These are phyloP conservation scores for Monilinia laxa DNA, from an alignment of 2,329 filamentous ascomycete genomes.

Conservation along the genomic window DNA sequence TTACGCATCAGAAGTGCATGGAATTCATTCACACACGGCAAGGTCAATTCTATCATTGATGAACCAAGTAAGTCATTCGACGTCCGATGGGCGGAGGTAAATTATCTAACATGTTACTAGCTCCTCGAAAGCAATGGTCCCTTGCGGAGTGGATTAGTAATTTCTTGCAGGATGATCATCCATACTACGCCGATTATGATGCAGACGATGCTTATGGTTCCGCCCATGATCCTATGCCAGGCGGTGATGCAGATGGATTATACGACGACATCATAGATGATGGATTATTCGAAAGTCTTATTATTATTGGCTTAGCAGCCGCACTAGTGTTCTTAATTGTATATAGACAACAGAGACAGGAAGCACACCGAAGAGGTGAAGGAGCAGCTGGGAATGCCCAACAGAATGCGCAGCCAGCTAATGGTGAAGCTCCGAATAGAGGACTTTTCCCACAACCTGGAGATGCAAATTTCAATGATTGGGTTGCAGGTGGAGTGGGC, in stretches of 20 bases:
- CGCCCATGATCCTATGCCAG: constrained; percentile 56
- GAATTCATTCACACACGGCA: constrained; percentile 90
- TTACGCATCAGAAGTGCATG: constrained; percentile 83
- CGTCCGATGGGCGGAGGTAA: constrained; percentile 35
- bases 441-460: constrained; percentile 65
- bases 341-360: constrained; percentile 71
- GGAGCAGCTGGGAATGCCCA: constrained; percentile 44
- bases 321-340: constrained; percentile 77
- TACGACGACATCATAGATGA: constrained; percentile 69
- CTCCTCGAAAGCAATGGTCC: constrained; percentile 69
- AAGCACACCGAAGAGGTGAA: constrained; percentile 49
- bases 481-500: constrained; percentile 63
- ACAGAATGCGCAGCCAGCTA: constrained; percentile 37
- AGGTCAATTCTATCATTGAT: constrained; percentile 86
- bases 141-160: constrained; percentile 83
- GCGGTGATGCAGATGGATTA: constrained; percentile 54
- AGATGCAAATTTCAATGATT: constrained; percentile 67
- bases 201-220: constrained; percentile 42
- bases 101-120: constrained; percentile 54
- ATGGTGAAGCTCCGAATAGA: constrained; percentile 43
- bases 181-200: constrained; percentile 60
- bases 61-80: constrained; percentile 70
- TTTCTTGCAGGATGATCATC: constrained; percentile 68
- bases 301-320: constrained; percentile 76
- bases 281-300: constrained; percentile 76